Percentiles rank a stretch among this genome's conserved stretches.
phyloP scores from a whole-genome alignment of 192 early-diverging fungal genomes.

The Coemansia sp. region DNA sequence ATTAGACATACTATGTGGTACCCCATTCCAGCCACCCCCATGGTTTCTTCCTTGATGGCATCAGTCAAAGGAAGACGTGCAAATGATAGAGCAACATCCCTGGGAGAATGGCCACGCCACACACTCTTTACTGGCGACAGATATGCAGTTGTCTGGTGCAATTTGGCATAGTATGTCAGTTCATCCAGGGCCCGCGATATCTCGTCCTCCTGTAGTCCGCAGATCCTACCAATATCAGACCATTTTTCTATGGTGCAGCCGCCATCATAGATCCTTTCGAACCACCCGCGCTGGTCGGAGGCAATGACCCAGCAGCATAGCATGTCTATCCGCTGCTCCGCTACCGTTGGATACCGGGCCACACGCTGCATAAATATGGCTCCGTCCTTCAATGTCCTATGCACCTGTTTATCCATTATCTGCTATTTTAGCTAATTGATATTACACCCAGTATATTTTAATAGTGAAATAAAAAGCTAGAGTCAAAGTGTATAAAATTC shows the following conservation, averaged over 20 bases:
- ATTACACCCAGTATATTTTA: too few species aligned
- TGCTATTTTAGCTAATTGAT: too few species aligned
- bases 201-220: background rate
- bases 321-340: background rate
- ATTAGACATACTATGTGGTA: slow-evolving; percentile 56
- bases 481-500: background rate
- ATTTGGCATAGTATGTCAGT: background rate
- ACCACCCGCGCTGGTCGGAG: background rate
- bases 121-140: background rate
- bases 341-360: background rate
- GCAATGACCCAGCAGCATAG: background rate
- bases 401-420: background rate
- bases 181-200: background rate
- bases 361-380: background rate
- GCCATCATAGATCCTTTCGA: background rate
- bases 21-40: background rate
- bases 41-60: background rate
- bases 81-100: background rate
- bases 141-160: background rate
- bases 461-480: background rate
- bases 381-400: background rate
- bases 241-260: background rate
- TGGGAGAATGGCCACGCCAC: background rate
- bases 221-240: background rate
- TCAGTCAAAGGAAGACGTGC: background rate